A percentile compares a stretch with the other conserved stretches of the same genome.
These are phyloP conservation scores for Paxillus involutus DNA, from an alignment of 768 basidiomycete genomes.

Conservation along the genomic window DNA sequence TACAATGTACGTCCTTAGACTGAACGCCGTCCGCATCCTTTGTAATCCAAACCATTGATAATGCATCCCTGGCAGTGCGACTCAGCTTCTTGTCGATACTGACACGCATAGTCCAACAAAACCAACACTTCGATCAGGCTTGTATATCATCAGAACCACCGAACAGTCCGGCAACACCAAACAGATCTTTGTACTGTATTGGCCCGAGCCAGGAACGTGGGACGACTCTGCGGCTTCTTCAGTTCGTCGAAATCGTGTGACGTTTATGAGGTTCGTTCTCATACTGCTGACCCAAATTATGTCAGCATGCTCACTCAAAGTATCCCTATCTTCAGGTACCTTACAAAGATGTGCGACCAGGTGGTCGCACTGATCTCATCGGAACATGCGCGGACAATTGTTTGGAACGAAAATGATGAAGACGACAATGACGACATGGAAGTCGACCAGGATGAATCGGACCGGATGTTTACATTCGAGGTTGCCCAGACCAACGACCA, in stretches of 20 bases:
- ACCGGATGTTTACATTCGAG: constrained; percentile 52
- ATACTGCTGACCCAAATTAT: no score
- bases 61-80: not conserved
- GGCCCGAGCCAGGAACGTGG: constrained; percentile 65
- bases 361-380: constrained; percentile 49
- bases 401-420: constrained; percentile 39
- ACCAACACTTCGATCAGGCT: constrained; percentile 43
- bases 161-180: constrained; percentile 7
- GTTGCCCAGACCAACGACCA: constrained; percentile 56
- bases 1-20: constrained; percentile 34
- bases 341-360: constrained; percentile 61
- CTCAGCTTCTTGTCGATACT: constrained; percentile 4
- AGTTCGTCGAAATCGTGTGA: constrained; percentile 51
- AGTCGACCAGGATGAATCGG: constrained; percentile 40
- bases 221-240: constrained; percentile 44
- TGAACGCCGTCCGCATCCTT: not conserved
- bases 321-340: constrained; percentile 42
- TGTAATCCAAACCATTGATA: not conserved
- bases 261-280: constrained; percentile 61
- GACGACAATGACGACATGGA: constrained; percentile 21
- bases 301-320: no score
- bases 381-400: constrained; percentile 42
- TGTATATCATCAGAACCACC: constrained; percentile 39
- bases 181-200: constrained; percentile 51
- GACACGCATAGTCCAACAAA: not conserved